A percentile compares a stretch with the other conserved stretches of the same genome.
Conservation (phyloP, 768 basidiomycete species). For the Lactarius evosmus region DNA sequence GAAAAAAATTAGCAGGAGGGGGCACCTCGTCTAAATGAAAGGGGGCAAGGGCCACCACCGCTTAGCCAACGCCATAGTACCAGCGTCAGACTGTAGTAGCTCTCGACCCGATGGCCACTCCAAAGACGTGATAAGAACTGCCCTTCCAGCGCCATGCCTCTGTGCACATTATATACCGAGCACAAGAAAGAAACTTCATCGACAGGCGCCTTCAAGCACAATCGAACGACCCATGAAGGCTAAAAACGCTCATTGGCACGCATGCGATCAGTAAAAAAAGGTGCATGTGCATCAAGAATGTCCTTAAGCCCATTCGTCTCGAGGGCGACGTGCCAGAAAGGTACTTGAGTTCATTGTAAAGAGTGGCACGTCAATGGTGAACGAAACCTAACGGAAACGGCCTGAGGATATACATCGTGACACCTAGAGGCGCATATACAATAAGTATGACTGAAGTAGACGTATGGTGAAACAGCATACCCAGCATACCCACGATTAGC, state of each 20-base stretch:
- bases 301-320: slow-evolving; percentile 69
- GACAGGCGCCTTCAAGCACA: slow-evolving; percentile 5
- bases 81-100: no score
- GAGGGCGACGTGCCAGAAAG: slow-evolving; percentile 71
- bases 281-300: neutral
- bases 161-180: slow-evolving; percentile 14
- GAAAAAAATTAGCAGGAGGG: no score
- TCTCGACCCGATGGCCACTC: no score
- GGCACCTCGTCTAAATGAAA: no score
- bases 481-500: slow-evolving; percentile 56
- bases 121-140: no score
- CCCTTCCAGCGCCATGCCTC: no score
- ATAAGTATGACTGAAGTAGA: slow-evolving; percentile 1
- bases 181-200: slow-evolving; percentile 12
- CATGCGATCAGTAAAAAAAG: slow-evolving; percentile 2
- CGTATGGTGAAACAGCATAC: neutral
- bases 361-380: slow-evolving; percentile 29
- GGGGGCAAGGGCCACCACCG: no score
- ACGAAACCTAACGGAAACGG: neutral
- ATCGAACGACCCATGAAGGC: slow-evolving; percentile 17
- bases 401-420: slow-evolving; percentile 26
- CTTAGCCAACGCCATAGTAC: no score
- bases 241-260: slow-evolving; percentile 5
- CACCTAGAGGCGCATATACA: slow-evolving; percentile 10
- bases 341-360: slow-evolving; percentile 70